Evolutionary conservation across 1,139 yeast species (phyloP).

Genomic region (Lodderomyces theae): DNA sequence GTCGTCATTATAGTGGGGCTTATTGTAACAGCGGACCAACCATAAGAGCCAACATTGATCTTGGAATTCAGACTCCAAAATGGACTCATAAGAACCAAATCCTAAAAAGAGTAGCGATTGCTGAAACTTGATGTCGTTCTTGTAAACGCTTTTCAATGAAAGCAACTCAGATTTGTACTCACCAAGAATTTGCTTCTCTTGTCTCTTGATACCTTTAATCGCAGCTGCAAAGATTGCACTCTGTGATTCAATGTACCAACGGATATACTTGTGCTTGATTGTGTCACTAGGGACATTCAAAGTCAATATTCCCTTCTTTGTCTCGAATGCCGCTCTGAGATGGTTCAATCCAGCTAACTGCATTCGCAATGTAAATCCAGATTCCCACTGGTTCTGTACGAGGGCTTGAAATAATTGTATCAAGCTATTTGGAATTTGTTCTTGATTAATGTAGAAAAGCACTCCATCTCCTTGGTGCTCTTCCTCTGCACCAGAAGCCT

Average conservation of each 20-base stretch:
- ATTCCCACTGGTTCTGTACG: conserved; percentile 44
- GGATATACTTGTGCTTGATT: conserved; percentile 24
- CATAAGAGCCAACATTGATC: conserved; percentile 64
- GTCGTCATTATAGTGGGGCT: conserved; percentile 32
- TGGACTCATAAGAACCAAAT: conserved; percentile 50
- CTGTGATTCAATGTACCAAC: conserved; percentile 44
- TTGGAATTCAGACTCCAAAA: conserved; percentile 45
- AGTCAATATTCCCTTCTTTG: conserved; percentile 32
- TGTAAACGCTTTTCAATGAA: conserved; percentile 56
- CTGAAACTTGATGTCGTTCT: conserved; percentile 53
- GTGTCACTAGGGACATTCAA: conserved; percentile 11
- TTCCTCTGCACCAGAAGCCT: conserved; percentile 10
- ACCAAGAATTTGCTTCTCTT: conserved; percentile 51
- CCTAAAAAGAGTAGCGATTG: conserved; percentile 60
- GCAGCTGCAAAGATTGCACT: conserved; percentile 43
- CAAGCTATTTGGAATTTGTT: conserved; percentile 45
- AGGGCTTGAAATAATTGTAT: conserved; percentile 52
- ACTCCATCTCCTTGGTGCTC: conserved; percentile 40
- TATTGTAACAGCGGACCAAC: conserved; percentile 59
- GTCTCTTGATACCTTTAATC: conserved; percentile 45
- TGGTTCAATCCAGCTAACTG: conserved; percentile 59
- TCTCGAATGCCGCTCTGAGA: conserved; percentile 50
- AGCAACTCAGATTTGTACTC: conserved; percentile 34
- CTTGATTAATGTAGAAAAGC: conserved; percentile 38
- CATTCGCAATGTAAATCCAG: conserved; percentile 46